Evolutionary conservation across 768 basidiomycete genomes (phyloP).

Genomic region (Mrakia gelida): DNA sequence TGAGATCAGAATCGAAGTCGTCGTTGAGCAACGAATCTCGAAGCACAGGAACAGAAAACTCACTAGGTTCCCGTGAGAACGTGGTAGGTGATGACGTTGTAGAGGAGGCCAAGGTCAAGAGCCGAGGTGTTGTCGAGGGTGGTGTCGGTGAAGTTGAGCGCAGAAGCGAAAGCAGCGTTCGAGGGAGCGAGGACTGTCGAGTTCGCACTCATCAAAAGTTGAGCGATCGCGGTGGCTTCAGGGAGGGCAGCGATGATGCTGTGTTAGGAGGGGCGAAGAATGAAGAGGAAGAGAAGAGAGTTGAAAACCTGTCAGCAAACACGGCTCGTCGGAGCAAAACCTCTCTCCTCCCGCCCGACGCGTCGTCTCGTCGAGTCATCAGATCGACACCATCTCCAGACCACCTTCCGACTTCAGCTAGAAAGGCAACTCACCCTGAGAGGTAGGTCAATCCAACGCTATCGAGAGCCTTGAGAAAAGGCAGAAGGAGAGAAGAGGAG

Average conservation of each 20-base stretch:
- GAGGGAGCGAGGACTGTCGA: background rate
- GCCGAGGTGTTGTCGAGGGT: background rate
- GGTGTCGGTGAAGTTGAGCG: background rate
- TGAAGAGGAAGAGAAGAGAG: background rate
- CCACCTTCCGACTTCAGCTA: background rate
- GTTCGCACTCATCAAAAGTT: background rate
- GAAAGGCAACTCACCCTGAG: background rate
- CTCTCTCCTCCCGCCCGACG: too few relatives aligned
- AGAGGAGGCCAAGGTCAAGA: background rate
- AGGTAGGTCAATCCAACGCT: background rate
- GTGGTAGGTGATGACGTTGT: slow-evolving; percentile 16
- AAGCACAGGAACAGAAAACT: background rate
- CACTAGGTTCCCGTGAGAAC: background rate
- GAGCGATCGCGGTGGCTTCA: background rate
- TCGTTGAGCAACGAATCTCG: background rate
- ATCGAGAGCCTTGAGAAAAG: background rate
- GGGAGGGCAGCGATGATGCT: background rate
- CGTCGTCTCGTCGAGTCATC: background rate
- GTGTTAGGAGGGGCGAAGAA: too few relatives aligned
- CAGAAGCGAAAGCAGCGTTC: background rate
- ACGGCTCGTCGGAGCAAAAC: background rate
- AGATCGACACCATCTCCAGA: background rate
- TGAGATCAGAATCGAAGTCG: background rate
- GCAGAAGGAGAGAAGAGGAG: background rate
- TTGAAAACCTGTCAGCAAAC: background rate